These are phyloP conservation scores for Suillus clintonianus DNA, from an alignment of 768 basidiomycete species.

Conservation along the genomic window DNA sequence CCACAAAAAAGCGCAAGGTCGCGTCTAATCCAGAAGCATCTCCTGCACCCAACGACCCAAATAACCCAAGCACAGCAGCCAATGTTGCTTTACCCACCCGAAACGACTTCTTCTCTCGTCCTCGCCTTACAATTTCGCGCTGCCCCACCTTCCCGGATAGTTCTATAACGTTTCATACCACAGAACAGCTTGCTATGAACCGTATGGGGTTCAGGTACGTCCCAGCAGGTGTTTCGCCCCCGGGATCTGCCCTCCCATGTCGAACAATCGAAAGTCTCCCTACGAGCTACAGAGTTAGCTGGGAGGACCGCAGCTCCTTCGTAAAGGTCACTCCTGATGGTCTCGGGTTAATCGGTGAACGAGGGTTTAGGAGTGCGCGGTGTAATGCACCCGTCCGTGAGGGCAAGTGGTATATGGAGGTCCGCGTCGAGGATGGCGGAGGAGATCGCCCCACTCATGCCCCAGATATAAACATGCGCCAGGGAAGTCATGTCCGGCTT, in stretches of 20 bases:
- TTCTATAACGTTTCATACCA: slow-evolving; percentile 55
- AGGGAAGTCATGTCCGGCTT: slow-evolving; percentile 83
- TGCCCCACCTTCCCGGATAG: slow-evolving; percentile 68
- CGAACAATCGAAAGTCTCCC: slow-evolving; percentile 84
- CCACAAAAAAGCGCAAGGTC: slow-evolving; percentile 54
- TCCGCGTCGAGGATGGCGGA: slow-evolving; percentile 74
- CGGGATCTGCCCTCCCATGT: slow-evolving; percentile 60
- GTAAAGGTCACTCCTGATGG: slow-evolving; percentile 81
- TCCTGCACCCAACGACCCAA: slow-evolving; percentile 59
- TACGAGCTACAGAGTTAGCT: slow-evolving; percentile 68
- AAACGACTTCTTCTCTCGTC: slow-evolving; percentile 68
- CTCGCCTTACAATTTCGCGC: slow-evolving; percentile 72
- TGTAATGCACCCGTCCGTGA: slow-evolving; percentile 88
- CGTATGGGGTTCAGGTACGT: slow-evolving; percentile 79
- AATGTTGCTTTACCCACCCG: slow-evolving; percentile 62
- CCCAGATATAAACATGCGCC: slow-evolving; percentile 48
- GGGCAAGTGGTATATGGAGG: slow-evolving; percentile 94
- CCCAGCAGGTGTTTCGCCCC: slow-evolving; percentile 72
- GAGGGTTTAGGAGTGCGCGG: slow-evolving; percentile 88
- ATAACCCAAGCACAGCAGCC: slow-evolving; percentile 34
- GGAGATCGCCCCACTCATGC: slow-evolving; percentile 49
- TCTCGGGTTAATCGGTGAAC: slow-evolving; percentile 72
- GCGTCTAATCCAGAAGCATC: slow-evolving; percentile 46
- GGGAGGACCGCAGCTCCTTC: slow-evolving; percentile 89
- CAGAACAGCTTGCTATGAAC: slow-evolving; percentile 72